Conservation (phyloP, 352 stramenopile species). For the Thalassiosira exigua region DNA sequence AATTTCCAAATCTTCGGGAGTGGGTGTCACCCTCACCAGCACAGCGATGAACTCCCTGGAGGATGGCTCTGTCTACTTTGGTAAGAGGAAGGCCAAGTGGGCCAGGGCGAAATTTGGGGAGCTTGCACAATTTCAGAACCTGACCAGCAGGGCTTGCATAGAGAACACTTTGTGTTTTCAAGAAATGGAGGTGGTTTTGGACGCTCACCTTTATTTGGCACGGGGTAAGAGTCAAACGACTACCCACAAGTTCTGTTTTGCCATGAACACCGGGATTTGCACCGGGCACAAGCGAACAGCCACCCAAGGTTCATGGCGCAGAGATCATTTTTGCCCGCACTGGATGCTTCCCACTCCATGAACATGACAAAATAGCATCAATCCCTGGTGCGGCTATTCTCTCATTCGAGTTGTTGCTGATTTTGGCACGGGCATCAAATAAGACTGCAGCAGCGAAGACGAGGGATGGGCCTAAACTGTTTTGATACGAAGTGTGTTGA, state of each 20-base stretch:
- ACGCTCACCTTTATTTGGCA: slow-evolving; percentile 45
- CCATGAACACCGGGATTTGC: slow-evolving; percentile 62
- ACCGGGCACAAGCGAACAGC: background rate
- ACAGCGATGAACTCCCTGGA: slow-evolving; percentile 63
- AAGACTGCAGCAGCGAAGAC: no score
- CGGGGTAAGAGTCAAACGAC: slow-evolving; percentile 21
- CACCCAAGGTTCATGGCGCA: slow-evolving; percentile 4
- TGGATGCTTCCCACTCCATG: slow-evolving; percentile 23
- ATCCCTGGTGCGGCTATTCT: no score
- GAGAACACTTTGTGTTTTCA: slow-evolving; percentile 52
- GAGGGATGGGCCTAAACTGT: no score
- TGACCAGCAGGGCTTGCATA: slow-evolving; percentile 54
- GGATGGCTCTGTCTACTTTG: slow-evolving; percentile 67
- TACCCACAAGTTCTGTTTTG: slow-evolving; percentile 67
- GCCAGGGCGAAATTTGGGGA: background rate
- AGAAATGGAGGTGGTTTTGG: slow-evolving; percentile 44
- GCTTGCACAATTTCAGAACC: slow-evolving; percentile 54
- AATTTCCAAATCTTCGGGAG: slow-evolving; percentile 51
- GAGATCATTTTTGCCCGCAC: slow-evolving; percentile 24
- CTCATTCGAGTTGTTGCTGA: no score
- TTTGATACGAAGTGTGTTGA: no score
- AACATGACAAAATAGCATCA: no score
- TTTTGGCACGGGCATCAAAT: no score
- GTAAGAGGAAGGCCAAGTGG: background rate
- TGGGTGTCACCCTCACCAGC: slow-evolving; percentile 53